phyloP scores from a whole-genome alignment of 2,329 filamentous ascomycete species.

The Coccinonectria pachysandricola region DNA sequence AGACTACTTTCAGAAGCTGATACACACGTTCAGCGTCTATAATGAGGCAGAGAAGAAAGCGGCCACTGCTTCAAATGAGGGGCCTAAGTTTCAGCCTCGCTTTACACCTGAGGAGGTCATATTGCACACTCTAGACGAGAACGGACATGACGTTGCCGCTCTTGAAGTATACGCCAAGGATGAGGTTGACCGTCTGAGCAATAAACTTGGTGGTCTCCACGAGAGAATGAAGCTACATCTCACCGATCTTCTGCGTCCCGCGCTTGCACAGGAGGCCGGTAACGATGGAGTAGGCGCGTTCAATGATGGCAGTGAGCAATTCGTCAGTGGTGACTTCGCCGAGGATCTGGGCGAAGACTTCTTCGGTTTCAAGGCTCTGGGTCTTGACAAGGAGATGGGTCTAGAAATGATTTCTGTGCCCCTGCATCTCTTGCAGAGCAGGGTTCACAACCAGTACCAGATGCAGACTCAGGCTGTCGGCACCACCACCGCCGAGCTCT shows the following conservation, averaged over 20 bases:
- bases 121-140: constrained; percentile 75
- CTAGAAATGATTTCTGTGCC: constrained; percentile 82
- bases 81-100: constrained; percentile 44
- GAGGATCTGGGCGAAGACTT: constrained; percentile 98
- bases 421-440: constrained; percentile 83
- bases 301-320: constrained; percentile 94
- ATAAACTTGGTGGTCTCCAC: constrained; percentile 73
- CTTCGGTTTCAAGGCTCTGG: constrained; percentile 94
- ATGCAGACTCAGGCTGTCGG: constrained; percentile 58
- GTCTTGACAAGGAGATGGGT: constrained; percentile 83
- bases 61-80: constrained; percentile 30
- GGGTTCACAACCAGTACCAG: constrained; percentile 78
- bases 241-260: constrained; percentile 85
- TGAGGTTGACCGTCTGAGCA: constrained; percentile 76
- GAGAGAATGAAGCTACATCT: constrained; percentile 92
- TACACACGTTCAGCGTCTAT: constrained; percentile 70
- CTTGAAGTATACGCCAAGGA: constrained; percentile 85
- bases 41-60: constrained; percentile 71
- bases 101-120: constrained; percentile 80
- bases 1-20: constrained; percentile 81
- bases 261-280: constrained; percentile 62
- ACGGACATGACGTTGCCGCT: constrained; percentile 69
- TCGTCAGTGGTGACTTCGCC: constrained; percentile 91
- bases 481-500: constrained; percentile 48
- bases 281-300: constrained; percentile 83